Evolutionary conservation across 164 flowering plant genomes (phyloP).

Genomic region (Warburgia ugandensis): DNA sequence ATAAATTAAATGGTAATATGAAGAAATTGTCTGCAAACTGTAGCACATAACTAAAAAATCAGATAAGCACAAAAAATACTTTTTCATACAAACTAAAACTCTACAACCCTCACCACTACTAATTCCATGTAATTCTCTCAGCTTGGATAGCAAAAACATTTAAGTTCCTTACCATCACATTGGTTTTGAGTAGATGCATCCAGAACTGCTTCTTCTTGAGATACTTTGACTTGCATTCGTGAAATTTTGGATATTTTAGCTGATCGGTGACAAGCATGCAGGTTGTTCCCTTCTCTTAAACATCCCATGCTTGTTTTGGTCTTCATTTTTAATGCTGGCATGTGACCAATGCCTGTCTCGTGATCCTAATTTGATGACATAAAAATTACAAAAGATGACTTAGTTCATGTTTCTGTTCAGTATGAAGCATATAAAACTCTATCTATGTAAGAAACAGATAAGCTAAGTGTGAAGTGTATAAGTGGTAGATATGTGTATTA

Average conservation of each 20-base stretch:
- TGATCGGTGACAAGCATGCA: constrained; percentile 19
- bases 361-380: constrained; percentile 1
- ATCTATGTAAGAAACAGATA: neutral
- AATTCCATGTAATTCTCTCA: no score
- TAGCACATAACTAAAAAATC: no score
- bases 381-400: neutral
- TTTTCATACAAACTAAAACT: no score
- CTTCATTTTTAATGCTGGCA: constrained; percentile 30
- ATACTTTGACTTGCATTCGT: constrained; percentile 16
- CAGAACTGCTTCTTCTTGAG: constrained; percentile 17
- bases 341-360: constrained; percentile 7
- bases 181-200: constrained; percentile 5
- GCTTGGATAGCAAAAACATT: no score
- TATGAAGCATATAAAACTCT: neutral
- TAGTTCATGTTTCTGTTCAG: neutral
- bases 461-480: neutral
- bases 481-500: no score
- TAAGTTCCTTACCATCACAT: constrained; percentile 16
- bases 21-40: no score
- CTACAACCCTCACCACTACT: no score
- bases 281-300: constrained; percentile 20
- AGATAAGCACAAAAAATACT: no score
- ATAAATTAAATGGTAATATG: no score
- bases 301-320: constrained; percentile 12
- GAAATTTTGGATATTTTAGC: constrained; percentile 28